A percentile compares a stretch with the other conserved stretches of the same genome.
phyloP scores from a whole-genome alignment of 2,329 filamentous ascomycete genomes.

The Calonectria fujianensis region DNA sequence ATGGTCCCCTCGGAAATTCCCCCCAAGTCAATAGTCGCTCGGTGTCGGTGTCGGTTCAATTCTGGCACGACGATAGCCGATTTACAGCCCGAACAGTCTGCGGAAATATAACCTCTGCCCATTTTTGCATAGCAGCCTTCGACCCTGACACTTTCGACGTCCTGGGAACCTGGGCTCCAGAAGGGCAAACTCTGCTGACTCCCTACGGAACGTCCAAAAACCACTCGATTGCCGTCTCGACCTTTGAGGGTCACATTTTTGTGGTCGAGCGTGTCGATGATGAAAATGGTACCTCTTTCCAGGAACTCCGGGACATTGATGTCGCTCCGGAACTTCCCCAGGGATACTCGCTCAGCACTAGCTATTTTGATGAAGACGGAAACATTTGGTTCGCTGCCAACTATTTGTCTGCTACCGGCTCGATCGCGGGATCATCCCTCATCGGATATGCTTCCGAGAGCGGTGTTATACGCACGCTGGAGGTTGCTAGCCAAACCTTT shows the following conservation, averaged over 20 bases:
- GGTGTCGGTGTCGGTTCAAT: not conserved
- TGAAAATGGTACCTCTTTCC: not conserved
- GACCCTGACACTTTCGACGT: not conserved
- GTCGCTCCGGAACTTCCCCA: not conserved
- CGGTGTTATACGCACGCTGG: not conserved
- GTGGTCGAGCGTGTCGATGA: not conserved
- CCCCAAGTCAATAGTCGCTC: not conserved
- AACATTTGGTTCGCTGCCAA: constrained; percentile 19
- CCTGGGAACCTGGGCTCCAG: not conserved
- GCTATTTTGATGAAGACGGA: constrained; percentile 11
- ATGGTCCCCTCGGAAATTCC: not conserved
- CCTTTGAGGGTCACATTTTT: not conserved
- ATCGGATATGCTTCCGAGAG: not conserved
- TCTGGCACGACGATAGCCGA: constrained; percentile 1
- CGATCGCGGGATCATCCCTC: not conserved
- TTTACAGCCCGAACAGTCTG: not conserved
- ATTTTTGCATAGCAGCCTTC: not conserved
- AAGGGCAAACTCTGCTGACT: not conserved
- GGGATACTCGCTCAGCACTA: not conserved
- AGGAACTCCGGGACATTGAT: not conserved
- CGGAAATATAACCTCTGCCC: not conserved
- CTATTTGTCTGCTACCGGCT: not conserved
- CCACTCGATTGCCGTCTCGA: not conserved
- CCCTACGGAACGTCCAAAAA: constrained; percentile 8
- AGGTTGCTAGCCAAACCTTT: not conserved